These are phyloP conservation scores for Pythium monospermum DNA, from an alignment of 352 stramenopile species.

Conservation along the genomic window DNA sequence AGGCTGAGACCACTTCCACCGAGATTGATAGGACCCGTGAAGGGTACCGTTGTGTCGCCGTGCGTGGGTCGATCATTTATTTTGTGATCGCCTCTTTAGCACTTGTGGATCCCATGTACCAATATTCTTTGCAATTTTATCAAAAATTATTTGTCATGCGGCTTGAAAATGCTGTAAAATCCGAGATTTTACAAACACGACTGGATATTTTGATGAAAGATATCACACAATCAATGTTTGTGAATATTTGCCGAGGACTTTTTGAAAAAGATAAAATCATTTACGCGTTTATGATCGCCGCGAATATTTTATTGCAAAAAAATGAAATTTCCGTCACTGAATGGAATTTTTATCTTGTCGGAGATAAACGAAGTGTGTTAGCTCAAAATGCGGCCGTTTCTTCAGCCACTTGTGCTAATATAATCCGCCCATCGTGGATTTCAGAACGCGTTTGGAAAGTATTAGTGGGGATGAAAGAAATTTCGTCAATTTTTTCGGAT, in stretches of 20 bases:
- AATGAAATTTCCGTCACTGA: constrained; percentile 63
- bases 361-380: constrained; percentile 68
- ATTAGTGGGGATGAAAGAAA: constrained; percentile 59
- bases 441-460: constrained; percentile 77
- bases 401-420: constrained; percentile 25
- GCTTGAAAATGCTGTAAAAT: constrained; percentile 75
- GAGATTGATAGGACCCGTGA: constrained; percentile 91
- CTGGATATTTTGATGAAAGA: constrained; percentile 89
- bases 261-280: constrained; percentile 96
- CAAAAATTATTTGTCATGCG: constrained; percentile 90
- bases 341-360: constrained; percentile 89
- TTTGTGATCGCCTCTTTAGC: constrained; percentile 91
- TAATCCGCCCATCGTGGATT: constrained; percentile 56
- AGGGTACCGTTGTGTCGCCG: constrained; percentile 87
- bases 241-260: constrained; percentile 91
- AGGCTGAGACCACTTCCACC: constrained; percentile 86
- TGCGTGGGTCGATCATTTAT: constrained; percentile 91
- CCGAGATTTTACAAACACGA: constrained; percentile 75
- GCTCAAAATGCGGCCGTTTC: constrained; percentile 30
- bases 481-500: constrained; percentile 44
- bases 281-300: constrained; percentile 92
- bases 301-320: constrained; percentile 80
- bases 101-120: constrained; percentile 93
- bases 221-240: constrained; percentile 91
- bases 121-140: constrained; percentile 94